Base-by-base conservation (phyloP, 139 green algal genomes). In the Asterochloris sp. region DNA sequence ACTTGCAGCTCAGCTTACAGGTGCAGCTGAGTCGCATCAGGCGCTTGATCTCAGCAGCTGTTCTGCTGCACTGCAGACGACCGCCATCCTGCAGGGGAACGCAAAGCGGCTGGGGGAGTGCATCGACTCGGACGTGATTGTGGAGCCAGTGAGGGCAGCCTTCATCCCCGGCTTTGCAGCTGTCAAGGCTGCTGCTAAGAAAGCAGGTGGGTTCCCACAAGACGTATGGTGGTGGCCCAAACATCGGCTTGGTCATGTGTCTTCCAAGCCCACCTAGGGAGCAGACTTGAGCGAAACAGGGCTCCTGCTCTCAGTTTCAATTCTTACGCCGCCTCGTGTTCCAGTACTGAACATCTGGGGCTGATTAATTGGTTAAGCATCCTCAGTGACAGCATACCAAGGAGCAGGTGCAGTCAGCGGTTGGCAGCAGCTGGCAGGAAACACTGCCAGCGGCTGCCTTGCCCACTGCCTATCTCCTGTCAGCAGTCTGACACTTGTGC, bases 131-230 rank as follows among this genome's bases (percentile, higher is more conserved):
- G 96, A 99, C 81, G 87, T 89, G n/a, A 94, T 99, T 74, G 93
- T 99, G 62, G 96, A 99, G 91, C 96, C 96, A 21, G 92, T 95
- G 78, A 86, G 96, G 0, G 94, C 90, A 0, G 93, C 96, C 0
- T 87, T 99, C 54, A 99, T 99, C 78, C 96, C 96, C 1, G 96
- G 96, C 71, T 96, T 99, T 85, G 28, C 85, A 29, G 94, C 89
- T 6, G 96, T 99, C 21, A 99, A 99, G 85, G 87, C 86, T 54
- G 95, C 95, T 66, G 96, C 96, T 60, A 95, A 92, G 79, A 90
- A 81, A 63, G 93, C 93, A 84, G 92, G 93, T 90, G 69, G 54
- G 38, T 54, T 54, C 38, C 38, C 6, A 86, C 38, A 54, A 54
- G 6, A 54, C 2, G 4, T 54, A 54, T 54, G 38, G 38, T 54